These are phyloP conservation scores for Elaeis guineensis DNA, from an alignment of 176 grass and related monocot species.

Conservation along the genomic window DNA sequence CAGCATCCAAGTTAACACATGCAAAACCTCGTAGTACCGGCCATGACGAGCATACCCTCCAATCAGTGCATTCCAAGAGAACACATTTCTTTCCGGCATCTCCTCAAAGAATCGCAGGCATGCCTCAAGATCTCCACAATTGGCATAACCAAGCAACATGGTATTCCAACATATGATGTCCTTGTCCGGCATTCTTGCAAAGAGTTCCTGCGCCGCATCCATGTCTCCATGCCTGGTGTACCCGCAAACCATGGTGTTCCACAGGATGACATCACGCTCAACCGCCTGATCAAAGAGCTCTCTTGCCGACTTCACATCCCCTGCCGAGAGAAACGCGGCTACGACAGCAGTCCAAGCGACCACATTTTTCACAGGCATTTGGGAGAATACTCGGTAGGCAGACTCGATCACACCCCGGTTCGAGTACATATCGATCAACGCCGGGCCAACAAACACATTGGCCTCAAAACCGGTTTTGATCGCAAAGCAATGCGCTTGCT, in stretches of 20 bases:
- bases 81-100: slow-evolving; percentile 17
- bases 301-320: slow-evolving; percentile 2
- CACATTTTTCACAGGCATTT: slow-evolving; percentile 9
- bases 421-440: slow-evolving; percentile 13
- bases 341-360: slow-evolving; percentile 12
- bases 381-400: not conserved
- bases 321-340: slow-evolving; percentile 1
- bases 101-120: not conserved
- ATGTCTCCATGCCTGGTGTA: slow-evolving; percentile 4
- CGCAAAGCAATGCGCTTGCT: slow-evolving; percentile 3
- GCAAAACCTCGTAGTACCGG: not conserved
- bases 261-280: slow-evolving; percentile 5
- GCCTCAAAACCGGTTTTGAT: slow-evolving; percentile 5
- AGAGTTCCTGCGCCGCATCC: not conserved
- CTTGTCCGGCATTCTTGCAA: not conserved
- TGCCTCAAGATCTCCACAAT: not conserved
- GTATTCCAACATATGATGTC: slow-evolving; percentile 11
- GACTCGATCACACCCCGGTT: not conserved
- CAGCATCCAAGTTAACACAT: slow-evolving; percentile 1
- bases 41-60: not conserved
- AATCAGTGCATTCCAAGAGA: slow-evolving; percentile 8
- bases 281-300: not conserved
- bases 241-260: slow-evolving; percentile 10
- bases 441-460: not conserved
- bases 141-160: slow-evolving; percentile 2